phyloP scores from a whole-genome alignment of 495 filamentous ascomycete species.

The Daldinia loculata region DNA sequence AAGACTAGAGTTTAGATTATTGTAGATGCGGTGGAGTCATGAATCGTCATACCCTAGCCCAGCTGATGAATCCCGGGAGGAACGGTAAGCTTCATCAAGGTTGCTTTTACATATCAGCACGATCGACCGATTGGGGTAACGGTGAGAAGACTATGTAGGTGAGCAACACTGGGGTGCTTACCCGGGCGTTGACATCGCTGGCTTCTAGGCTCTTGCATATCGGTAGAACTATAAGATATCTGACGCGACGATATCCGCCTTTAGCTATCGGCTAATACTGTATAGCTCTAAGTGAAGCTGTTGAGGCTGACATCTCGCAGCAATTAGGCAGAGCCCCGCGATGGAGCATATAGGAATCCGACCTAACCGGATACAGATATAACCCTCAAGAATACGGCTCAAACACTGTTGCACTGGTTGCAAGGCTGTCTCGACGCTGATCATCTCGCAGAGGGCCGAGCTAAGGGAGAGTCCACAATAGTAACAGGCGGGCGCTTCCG shows the following conservation, averaged over 20 bases:
- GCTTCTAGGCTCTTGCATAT: constrained; percentile 5
- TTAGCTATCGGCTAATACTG: constrained; percentile 1
- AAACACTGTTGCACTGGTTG: neutral
- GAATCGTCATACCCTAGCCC: constrained; percentile 24
- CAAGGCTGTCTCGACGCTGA: neutral
- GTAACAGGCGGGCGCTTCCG: constrained; percentile 5
- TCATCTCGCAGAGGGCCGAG: constrained; percentile 4
- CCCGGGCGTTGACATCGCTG: neutral
- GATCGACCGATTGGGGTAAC: constrained; percentile 14
- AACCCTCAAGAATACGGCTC: constrained; percentile 26
- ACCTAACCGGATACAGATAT: constrained; percentile 27
- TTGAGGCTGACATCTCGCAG: constrained; percentile 32
- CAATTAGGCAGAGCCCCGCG: constrained; percentile 29
- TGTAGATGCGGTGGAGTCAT: constrained; percentile 26
- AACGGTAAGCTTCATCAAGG: constrained; percentile 24
- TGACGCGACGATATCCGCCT: constrained; percentile 21
- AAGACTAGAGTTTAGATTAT: constrained; percentile 17
- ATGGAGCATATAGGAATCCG: constrained; percentile 35
- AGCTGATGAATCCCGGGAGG: constrained; percentile 39
- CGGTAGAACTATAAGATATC: constrained; percentile 24
- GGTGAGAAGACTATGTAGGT: constrained; percentile 13
- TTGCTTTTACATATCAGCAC: constrained; percentile 1
- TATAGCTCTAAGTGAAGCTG: constrained; percentile 20
- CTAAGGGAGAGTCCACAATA: constrained; percentile 2
- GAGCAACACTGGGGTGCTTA: constrained; percentile 3